Percentiles rank a stretch among this genome's conserved stretches.
phyloP scores from a whole-genome alignment of 768 basidiomycete genomes.

The Cystofilobasidium ferigula region DNA sequence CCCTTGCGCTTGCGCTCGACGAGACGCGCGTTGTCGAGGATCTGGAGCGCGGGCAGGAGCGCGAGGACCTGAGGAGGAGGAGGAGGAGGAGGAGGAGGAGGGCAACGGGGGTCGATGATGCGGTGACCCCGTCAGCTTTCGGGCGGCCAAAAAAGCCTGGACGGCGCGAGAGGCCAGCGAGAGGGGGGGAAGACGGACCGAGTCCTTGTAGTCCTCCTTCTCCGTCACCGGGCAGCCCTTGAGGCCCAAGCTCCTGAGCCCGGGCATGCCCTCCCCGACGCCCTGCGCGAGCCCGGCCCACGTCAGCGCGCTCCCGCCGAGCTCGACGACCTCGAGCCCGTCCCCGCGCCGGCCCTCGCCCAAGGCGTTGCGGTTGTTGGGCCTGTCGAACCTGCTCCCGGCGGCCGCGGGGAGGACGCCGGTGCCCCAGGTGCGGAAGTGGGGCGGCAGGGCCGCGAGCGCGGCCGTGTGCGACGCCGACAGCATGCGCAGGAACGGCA shows the following conservation, averaged over 20 bases:
- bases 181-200: conserved; percentile 3
- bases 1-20: conserved; percentile 21
- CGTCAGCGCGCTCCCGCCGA: conserved; percentile 15
- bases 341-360: conserved; percentile 19
- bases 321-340: conserved; percentile 25
- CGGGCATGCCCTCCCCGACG: conserved; percentile 11
- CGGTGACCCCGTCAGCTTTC: neutral
- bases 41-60: conserved; percentile 22
- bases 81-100: neutral
- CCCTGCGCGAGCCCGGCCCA: conserved; percentile 3
- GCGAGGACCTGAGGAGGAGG: conserved; percentile 3
- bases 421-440: conserved; percentile 23
- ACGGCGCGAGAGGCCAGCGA: no score
- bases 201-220: conserved; percentile 17
- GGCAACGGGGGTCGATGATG: no score
- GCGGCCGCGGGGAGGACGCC: conserved; percentile 11
- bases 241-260: conserved; percentile 23
- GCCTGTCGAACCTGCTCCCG: neutral
- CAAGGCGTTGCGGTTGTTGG: conserved; percentile 2
- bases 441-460: conserved; percentile 6
- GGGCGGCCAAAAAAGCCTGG: neutral
- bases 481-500: conserved; percentile 20
- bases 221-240: conserved; percentile 16
- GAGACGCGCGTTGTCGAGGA: conserved; percentile 23
- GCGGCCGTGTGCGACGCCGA: conserved; percentile 24